A percentile compares a stretch with the other conserved stretches of the same genome.
Conservation (phyloP, 2,329 filamentous ascomycete species). For the Botrytis tulipae region DNA sequence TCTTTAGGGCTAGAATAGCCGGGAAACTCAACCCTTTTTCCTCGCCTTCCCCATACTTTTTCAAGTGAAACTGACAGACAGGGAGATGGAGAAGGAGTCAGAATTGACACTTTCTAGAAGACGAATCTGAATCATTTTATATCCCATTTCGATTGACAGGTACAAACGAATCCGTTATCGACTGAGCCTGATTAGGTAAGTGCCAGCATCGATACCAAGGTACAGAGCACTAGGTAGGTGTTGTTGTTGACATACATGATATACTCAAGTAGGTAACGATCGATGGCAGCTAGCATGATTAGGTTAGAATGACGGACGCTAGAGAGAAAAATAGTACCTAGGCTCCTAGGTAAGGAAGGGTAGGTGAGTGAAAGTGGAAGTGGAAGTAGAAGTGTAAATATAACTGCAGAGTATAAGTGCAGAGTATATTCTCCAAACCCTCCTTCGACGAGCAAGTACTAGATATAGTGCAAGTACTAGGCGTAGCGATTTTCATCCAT, state of each 20-base stretch:
- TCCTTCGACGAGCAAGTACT: background rate
- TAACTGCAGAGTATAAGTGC: background rate
- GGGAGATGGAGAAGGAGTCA: background rate
- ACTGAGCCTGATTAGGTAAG: background rate
- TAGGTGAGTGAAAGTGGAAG: background rate
- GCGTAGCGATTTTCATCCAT: background rate
- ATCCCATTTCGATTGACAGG: background rate
- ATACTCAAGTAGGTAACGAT: background rate
- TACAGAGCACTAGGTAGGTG: background rate
- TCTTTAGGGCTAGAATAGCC: conserved; percentile 8
- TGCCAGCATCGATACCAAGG: background rate
- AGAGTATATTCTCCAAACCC: background rate
- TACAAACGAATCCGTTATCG: background rate
- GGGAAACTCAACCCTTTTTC: background rate
- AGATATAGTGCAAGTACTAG: background rate
- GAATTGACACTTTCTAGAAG: conserved; percentile 7
- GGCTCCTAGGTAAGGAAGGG: background rate
- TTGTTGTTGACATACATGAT: background rate
- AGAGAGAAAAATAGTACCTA: background rate
- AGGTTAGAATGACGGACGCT: background rate
- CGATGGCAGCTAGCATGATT: background rate
- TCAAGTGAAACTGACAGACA: background rate
- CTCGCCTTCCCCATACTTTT: background rate
- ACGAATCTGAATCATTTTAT: conserved; percentile 3
- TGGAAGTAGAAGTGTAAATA: too few species aligned